Conservation (phyloP, 73 alveolate species). For the Paramecium octaurelia region DNA sequence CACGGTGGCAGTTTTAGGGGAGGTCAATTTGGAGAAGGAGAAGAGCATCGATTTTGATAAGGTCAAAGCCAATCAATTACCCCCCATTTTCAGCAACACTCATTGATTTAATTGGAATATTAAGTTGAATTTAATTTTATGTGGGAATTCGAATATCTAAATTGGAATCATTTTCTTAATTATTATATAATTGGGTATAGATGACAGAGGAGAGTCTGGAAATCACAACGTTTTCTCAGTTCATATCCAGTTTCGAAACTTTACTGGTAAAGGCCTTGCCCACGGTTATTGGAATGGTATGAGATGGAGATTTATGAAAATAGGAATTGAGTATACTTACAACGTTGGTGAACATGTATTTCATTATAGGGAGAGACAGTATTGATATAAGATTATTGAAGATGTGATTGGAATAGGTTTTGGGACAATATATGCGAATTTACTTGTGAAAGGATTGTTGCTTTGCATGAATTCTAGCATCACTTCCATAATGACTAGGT, state of each 20-base stretch:
- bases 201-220: not conserved
- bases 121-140: not conserved
- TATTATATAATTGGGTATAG: not conserved
- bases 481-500: not conserved
- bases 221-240: not conserved
- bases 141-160: not conserved
- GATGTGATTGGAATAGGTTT: conserved; percentile 13
- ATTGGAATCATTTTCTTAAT: not conserved
- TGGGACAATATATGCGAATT: conserved; percentile 4
- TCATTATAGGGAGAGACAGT: not conserved
- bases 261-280: not conserved
- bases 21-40: not conserved
- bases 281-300: not conserved
- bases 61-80: not conserved
- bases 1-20: not conserved
- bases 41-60: not conserved
- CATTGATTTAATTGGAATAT: not conserved
- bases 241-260: not conserved
- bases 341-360: not conserved
- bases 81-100: not conserved
- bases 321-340: not conserved
- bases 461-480: not conserved
- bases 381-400: not conserved
- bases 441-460: not conserved
- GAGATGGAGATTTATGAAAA: not conserved